Evolutionary conservation across 106 monocot genomes (phyloP).

Genomic region (Chionographis japonica): DNA sequence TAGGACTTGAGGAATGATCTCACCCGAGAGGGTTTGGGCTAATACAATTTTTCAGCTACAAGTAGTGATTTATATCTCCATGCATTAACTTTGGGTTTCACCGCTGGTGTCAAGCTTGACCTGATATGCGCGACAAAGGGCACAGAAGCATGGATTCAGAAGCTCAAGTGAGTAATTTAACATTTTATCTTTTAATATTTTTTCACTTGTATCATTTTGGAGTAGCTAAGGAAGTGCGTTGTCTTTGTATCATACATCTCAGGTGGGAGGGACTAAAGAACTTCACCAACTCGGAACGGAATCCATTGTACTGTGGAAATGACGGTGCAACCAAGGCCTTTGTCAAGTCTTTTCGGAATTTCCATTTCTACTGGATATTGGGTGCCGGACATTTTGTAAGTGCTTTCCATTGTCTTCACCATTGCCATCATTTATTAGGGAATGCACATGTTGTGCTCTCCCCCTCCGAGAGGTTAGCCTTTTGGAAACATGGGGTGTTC

Average conservation of each 20-base stretch:
- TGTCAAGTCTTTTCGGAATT: conserved; percentile 46
- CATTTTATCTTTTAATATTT: background rate
- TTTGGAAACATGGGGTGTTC: too few relatives aligned
- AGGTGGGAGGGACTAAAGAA: conserved; percentile 68
- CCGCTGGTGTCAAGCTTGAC: conserved; percentile 39
- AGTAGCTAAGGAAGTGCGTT: background rate
- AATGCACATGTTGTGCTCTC: too few relatives aligned
- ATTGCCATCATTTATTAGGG: background rate
- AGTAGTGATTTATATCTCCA: background rate
- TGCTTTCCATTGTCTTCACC: background rate
- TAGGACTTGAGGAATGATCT: too few relatives aligned
- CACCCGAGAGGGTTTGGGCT: background rate
- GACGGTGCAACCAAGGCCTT: conserved; percentile 46
- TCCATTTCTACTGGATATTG: conserved; percentile 85
- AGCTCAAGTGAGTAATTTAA: conserved; percentile 53
- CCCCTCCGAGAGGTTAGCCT: too few relatives aligned
- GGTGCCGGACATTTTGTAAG: conserved; percentile 88
- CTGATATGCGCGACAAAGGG: conserved; percentile 75
- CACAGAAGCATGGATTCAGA: conserved; percentile 65
- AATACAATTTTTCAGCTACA: background rate
- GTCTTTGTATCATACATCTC: conserved; percentile 2
- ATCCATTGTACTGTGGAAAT: conserved; percentile 42
- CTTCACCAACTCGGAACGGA: conserved; percentile 32
- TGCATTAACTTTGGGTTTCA: background rate
- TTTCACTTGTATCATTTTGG: background rate